A percentile compares a stretch with the other conserved stretches of the same genome.
These are phyloP conservation scores for thale cress (Arabidopsis thaliana) DNA, from an alignment of 345 rosid genomes.

Conservation along the genomic window DNA sequence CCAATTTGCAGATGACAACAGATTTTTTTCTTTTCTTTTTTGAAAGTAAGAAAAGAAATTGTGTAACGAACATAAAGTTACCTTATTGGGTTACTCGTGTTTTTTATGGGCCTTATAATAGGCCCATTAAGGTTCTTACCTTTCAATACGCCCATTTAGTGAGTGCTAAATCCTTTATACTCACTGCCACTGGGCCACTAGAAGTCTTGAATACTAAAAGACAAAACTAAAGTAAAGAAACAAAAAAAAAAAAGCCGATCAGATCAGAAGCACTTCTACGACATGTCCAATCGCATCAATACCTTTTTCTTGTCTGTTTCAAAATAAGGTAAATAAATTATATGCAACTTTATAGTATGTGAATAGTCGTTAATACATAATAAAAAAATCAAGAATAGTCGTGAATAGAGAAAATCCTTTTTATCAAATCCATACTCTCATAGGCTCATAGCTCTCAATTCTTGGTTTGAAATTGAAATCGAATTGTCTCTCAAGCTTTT, in stretches of 20 bases:
- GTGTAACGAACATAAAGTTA: too few species aligned
- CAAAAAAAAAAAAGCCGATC: constrained; percentile 28
- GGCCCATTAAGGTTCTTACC: constrained; percentile 16
- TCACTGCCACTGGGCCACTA: constrained; percentile 7
- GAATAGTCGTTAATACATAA: not conserved
- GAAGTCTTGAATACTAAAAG: constrained; percentile 11
- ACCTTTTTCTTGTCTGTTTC: constrained; percentile 3
- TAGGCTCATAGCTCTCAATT: constrained; percentile 27
- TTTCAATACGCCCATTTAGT: constrained; percentile 7
- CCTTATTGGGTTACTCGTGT: constrained; percentile 3
- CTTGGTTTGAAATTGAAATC: constrained; percentile 4
- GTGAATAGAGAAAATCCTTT: too few species aligned
- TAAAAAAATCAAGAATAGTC: too few species aligned
- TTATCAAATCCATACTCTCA: too few species aligned
- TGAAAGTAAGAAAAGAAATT: not conserved
- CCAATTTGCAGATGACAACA: constrained; percentile 30
- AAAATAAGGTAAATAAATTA: not conserved
- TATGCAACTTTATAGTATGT: not conserved
- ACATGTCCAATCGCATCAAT: constrained; percentile 37
- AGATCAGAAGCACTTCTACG: constrained; percentile 35
- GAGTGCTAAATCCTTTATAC: constrained; percentile 18
- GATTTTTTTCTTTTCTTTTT: not conserved
- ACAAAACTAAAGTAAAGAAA: constrained; percentile 17
- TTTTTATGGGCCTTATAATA: not conserved
- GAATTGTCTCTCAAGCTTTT: constrained; percentile 2